These are phyloP conservation scores for Rutstroemia sp. DNA, from an alignment of 2,329 filamentous ascomycete species.

Conservation along the genomic window DNA sequence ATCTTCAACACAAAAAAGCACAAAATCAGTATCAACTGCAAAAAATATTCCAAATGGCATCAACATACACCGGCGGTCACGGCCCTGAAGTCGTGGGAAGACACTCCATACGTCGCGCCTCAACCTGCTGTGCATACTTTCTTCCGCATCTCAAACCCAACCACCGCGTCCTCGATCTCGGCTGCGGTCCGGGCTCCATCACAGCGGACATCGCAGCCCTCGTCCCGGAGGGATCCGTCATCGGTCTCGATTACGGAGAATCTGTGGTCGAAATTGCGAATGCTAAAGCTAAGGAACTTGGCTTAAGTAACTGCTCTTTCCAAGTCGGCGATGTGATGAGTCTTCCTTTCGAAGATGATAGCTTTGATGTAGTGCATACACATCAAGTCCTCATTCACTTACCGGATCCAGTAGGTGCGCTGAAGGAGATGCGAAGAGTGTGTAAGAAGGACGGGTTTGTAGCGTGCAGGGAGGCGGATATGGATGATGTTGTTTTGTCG, in stretches of 20 bases:
- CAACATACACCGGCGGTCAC: constrained; percentile 2
- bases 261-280: not conserved
- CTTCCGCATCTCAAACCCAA: not conserved
- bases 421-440: constrained; percentile 6
- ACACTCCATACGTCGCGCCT: constrained; percentile 3
- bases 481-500: constrained; percentile 1
- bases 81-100: not conserved
- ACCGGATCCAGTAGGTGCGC: not conserved
- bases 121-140: constrained; percentile 5
- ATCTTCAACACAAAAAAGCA: not conserved
- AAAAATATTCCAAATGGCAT: not conserved
- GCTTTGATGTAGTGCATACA: constrained; percentile 8
- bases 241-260: not conserved
- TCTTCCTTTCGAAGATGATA: constrained; percentile 1
- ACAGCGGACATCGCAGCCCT: constrained; percentile 1
- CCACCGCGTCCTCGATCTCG: not conserved
- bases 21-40: not conserved
- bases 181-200: constrained; percentile 6
- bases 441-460: constrained; percentile 3
- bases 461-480: constrained; percentile 4
- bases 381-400: constrained; percentile 7
- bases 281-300: not conserved
- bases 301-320: not conserved
- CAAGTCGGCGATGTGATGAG: constrained; percentile 5
- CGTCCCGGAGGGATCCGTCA: not conserved